A percentile compares a stretch with the other conserved stretches of the same genome.
Evolutionary conservation across 768 basidiomycete genomes (phyloP).

Genomic region (Lentinus brumalis): DNA sequence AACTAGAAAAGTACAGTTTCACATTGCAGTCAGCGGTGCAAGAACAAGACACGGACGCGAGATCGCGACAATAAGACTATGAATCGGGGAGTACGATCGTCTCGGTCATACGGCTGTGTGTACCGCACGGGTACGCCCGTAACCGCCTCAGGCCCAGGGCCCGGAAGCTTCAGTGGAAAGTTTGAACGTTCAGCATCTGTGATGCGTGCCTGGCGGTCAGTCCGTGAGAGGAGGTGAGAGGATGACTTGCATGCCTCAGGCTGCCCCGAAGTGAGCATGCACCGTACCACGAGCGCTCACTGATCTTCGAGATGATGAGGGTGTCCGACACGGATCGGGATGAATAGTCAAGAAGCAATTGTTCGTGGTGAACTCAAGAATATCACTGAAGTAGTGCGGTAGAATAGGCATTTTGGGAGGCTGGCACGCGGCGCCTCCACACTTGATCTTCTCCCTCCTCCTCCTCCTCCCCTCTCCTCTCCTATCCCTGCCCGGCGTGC

Average conservation of each 20-base stretch:
- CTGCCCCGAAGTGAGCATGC: too few relatives aligned
- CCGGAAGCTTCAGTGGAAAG: too few relatives aligned
- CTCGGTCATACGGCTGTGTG: background rate
- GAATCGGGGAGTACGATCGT: background rate
- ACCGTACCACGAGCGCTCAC: too few relatives aligned
- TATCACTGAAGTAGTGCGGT: background rate
- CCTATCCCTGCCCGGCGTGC: background rate
- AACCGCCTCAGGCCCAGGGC: background rate
- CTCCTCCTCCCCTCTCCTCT: background rate
- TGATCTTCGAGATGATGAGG: too few relatives aligned
- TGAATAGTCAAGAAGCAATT: background rate
- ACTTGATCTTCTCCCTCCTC: background rate
- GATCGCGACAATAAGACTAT: background rate
- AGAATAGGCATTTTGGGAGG: slow-evolving; percentile 5
- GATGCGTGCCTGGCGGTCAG: too few relatives aligned
- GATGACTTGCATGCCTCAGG: too few relatives aligned
- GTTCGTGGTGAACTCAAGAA: slow-evolving; percentile 7
- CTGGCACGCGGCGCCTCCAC: slow-evolving; percentile 10
- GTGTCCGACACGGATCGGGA: background rate
- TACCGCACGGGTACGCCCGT: background rate
- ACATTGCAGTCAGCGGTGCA: background rate
- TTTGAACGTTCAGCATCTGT: too few relatives aligned
- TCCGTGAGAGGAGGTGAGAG: too few relatives aligned
- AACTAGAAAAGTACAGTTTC: background rate
- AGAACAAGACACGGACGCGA: background rate